phyloP scores from a whole-genome alignment of 176 grass and related monocot genomes.

The Pharus latifolius region DNA sequence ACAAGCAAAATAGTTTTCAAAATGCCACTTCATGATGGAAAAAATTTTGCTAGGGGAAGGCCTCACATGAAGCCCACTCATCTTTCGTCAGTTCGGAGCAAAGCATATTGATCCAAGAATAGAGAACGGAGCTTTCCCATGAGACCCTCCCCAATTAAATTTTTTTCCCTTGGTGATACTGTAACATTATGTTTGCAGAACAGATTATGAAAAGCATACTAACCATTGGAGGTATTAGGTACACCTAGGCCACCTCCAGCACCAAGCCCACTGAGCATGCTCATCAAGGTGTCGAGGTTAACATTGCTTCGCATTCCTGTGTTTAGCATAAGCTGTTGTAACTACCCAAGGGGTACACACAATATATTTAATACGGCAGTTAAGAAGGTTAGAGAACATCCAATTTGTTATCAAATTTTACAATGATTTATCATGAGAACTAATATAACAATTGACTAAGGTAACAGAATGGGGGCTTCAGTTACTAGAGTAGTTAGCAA shows the following conservation, averaged over 20 bases:
- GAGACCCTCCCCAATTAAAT: too few relatives aligned
- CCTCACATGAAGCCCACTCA: too few relatives aligned
- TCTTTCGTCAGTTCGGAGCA: too few relatives aligned
- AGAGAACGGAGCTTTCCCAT: too few relatives aligned
- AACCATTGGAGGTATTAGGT: constrained; percentile 32
- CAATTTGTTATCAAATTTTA: background rate
- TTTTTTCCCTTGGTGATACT: background rate
- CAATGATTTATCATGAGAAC: background rate
- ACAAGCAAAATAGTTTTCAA: too few relatives aligned
- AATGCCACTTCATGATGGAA: too few relatives aligned
- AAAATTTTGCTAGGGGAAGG: too few relatives aligned
- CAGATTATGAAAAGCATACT: background rate
- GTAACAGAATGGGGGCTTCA: too few relatives aligned
- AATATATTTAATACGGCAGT: background rate
- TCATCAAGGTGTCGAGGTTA: constrained; percentile 60
- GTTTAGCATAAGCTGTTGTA: background rate
- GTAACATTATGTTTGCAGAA: background rate
- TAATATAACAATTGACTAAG: too few relatives aligned
- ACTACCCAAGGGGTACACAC: too few relatives aligned
- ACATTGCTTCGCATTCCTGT: constrained; percentile 37
- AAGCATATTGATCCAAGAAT: too few relatives aligned
- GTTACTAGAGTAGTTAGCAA: too few relatives aligned
- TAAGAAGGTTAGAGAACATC: background rate
- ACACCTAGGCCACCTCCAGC: constrained; percentile 38
- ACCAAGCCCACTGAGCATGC: constrained; percentile 60